Conservation (phyloP, 768 basidiomycete genomes). For the Suillus discolor region DNA sequence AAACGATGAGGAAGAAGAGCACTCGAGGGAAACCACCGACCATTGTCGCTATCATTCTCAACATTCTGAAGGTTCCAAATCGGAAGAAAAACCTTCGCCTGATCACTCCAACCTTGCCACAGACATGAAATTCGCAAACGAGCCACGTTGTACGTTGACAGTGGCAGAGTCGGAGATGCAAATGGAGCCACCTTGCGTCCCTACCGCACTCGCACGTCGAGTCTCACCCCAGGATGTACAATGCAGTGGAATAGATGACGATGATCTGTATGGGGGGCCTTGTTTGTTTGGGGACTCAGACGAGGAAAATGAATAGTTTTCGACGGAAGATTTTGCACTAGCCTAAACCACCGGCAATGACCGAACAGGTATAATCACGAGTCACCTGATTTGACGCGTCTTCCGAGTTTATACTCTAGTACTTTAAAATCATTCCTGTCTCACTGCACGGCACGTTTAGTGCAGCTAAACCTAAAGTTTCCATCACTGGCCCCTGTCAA, state of each 20-base stretch:
- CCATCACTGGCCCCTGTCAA: not conserved
- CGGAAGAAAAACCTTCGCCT: not conserved
- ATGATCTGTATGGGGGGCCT: slow-evolving; percentile 24
- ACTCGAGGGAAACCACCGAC: not conserved
- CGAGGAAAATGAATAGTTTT: slow-evolving; percentile 28
- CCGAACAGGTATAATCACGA: not conserved
- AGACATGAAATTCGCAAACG: not conserved
- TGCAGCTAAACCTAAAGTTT: not conserved
- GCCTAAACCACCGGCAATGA: not conserved
- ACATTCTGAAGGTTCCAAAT: not conserved
- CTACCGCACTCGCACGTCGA: not conserved
- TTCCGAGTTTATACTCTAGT: too few relatives aligned
- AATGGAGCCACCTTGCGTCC: not conserved
- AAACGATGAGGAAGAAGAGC: not conserved
- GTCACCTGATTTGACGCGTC: not conserved
- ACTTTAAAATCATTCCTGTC: not conserved
- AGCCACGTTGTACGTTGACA: not conserved
- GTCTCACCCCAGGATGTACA: not conserved
- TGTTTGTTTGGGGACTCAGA: slow-evolving; percentile 35
- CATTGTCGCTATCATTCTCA: not conserved
- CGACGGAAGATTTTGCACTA: not conserved
- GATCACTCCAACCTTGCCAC: not conserved
- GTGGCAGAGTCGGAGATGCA: not conserved
- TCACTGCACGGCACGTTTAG: not conserved
- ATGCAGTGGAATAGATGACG: slow-evolving; percentile 3